Conservation (phyloP, 305 asterid species). For the Stenogyne calaminthoides region DNA sequence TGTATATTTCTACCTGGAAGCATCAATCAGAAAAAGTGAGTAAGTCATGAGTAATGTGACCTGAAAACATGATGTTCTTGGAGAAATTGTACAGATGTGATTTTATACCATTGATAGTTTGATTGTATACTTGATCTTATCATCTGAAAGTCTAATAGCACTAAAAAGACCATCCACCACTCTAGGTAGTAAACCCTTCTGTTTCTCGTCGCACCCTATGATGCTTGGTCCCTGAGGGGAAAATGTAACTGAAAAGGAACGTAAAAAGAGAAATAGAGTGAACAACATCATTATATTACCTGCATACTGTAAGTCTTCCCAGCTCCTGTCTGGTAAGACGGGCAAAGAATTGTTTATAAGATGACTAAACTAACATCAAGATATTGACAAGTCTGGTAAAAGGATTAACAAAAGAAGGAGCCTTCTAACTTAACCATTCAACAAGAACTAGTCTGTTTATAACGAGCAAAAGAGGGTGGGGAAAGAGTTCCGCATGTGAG, state of each 20-base stretch:
- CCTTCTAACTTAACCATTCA: conserved; percentile 15
- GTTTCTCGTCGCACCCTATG: conserved; percentile 47
- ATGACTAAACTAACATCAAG: conserved; percentile 13
- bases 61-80: conserved; percentile 12
- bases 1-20: conserved; percentile 82
- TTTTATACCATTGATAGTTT: conserved; percentile 77
- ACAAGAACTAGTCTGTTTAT: conserved; percentile 9
- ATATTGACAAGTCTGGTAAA: conserved; percentile 12
- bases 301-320: conserved; percentile 95
- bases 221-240: conserved; percentile 68
- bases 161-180: conserved; percentile 72
- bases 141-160: conserved; percentile 50
- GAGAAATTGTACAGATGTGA: conserved; percentile 10
- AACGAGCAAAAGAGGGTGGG: not conserved
- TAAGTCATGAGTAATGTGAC: conserved; percentile 6
- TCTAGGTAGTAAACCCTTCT: conserved; percentile 73
- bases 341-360: conserved; percentile 18
- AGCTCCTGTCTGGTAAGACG: conserved; percentile 75
- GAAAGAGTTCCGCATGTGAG: not conserved
- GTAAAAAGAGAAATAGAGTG: conserved; percentile 7
- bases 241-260: not conserved
- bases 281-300: conserved; percentile 51
- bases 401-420: conserved; percentile 3
- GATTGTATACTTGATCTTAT: conserved; percentile 42
- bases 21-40: conserved; percentile 32